phyloP scores from a whole-genome alignment of 495 filamentous ascomycete genomes.

The Staphylotrichum longicolle region DNA sequence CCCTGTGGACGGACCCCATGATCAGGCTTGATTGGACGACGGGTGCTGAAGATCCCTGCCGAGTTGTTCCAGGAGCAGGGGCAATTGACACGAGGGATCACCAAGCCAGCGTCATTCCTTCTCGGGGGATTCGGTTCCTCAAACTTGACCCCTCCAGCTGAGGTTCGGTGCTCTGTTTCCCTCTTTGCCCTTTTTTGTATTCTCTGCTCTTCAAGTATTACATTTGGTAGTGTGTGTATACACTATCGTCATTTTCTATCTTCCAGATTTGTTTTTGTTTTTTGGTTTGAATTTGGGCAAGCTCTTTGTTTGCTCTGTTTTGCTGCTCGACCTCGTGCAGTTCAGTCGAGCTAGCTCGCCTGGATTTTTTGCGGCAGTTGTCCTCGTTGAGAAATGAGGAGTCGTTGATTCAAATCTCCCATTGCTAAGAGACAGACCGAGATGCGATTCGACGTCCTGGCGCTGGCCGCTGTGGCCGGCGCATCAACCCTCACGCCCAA shows the following conservation, averaged over 20 bases:
- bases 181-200: background rate
- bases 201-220: no score
- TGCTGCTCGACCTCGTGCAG: no score
- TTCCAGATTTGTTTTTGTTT: background rate
- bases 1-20: slow-evolving; percentile 17
- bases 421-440: slow-evolving; percentile 8
- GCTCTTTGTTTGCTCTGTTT: background rate
- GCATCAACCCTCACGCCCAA: slow-evolving; percentile 66
- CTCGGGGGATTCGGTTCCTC: no score
- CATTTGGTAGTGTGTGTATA: no score
- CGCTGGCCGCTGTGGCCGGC: slow-evolving; percentile 39
- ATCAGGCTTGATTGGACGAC: slow-evolving; percentile 20
- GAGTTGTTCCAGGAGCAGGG: slow-evolving; percentile 3
- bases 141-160: no score
- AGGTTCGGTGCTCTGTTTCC: background rate
- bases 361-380: background rate
- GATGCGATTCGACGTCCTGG: slow-evolving; percentile 36
- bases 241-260: no score
- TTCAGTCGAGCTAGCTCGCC: background rate
- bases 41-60: slow-evolving; percentile 6
- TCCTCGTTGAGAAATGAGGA: slow-evolving; percentile 1
- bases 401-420: background rate
- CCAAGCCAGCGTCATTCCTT: slow-evolving; percentile 4
- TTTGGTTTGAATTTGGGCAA: background rate
- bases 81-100: background rate